Conservation (phyloP, 2,329 filamentous ascomycete genomes). For the Aspergillus bombycis region DNA sequence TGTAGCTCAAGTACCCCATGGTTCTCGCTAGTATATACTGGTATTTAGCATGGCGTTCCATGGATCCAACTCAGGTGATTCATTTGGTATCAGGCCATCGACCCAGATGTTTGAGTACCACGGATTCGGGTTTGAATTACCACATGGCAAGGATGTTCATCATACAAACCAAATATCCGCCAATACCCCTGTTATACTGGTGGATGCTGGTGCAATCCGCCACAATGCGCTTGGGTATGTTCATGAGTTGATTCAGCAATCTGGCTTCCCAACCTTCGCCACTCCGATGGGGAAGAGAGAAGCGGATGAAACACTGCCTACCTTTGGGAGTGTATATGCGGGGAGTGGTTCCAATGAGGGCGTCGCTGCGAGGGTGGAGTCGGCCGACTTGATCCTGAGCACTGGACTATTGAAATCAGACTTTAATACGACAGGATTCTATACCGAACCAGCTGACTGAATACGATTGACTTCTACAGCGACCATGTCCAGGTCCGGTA, state of each 20-base stretch:
- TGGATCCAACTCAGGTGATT: too few species aligned
- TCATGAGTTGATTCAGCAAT: background rate
- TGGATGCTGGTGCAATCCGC: background rate
- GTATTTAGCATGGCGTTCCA: too few species aligned
- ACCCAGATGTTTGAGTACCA: too few species aligned
- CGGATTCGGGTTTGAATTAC: too few species aligned
- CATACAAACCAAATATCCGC: too few species aligned
- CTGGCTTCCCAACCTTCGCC: background rate
- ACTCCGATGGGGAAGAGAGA: background rate
- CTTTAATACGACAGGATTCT: background rate
- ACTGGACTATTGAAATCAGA: background rate
- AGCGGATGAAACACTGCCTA: background rate
- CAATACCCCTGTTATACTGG: background rate
- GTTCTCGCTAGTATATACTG: too few species aligned
- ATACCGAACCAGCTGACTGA: background rate
- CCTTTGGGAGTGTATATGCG: background rate
- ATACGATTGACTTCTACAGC: background rate
- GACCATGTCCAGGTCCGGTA: background rate
- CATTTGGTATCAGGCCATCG: too few species aligned
- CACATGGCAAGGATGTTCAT: too few species aligned
- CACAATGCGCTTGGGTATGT: background rate
- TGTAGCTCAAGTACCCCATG: too few species aligned
- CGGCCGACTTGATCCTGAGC: background rate
- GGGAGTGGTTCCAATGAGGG: background rate
- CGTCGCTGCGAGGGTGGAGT: background rate